A percentile compares a stretch with the other conserved stretches of the same genome.
Conservation (phyloP, 2,329 filamentous ascomycete species). For the Aplosporella prunicola region DNA sequence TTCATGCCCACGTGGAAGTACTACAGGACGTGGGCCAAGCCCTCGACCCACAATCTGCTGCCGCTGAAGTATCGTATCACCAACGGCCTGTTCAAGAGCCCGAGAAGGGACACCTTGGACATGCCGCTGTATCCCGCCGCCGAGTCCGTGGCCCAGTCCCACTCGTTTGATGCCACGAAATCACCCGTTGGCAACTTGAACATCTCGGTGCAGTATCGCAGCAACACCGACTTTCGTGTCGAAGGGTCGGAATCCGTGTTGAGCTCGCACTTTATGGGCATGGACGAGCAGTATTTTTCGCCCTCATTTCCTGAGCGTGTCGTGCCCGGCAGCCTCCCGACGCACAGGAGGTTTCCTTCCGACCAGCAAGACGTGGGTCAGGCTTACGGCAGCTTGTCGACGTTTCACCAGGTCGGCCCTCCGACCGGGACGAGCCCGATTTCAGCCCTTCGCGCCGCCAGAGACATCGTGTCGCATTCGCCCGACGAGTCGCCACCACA, state of each 20-base stretch:
- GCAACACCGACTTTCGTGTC: conserved; percentile 80
- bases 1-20: conserved; percentile 83
- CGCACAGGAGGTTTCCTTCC: conserved; percentile 41
- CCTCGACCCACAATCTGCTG: conserved; percentile 51
- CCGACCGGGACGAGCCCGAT: conserved; percentile 75
- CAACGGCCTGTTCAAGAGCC: conserved; percentile 46
- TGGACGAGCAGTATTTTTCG: conserved; percentile 78
- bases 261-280: conserved; percentile 86
- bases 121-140: conserved; percentile 54
- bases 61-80: conserved; percentile 73
- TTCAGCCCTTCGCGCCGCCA: conserved; percentile 66
- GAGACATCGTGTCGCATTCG: conserved; percentile 43
- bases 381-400: conserved; percentile 82
- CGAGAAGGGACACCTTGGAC: conserved; percentile 58
- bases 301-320: conserved; percentile 56
- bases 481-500: conserved; percentile 43
- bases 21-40: conserved; percentile 63
- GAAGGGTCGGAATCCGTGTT: conserved; percentile 85
- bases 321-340: conserved; percentile 68
- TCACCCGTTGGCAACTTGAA: conserved; percentile 78
- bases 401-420: conserved; percentile 70
- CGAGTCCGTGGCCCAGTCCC: conserved; percentile 55
- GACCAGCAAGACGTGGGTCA: conserved; percentile 56
- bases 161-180: conserved; percentile 73
- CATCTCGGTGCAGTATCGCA: conserved; percentile 74